These are phyloP conservation scores for Trichoderma atroviride DNA, from an alignment of 2,329 filamentous ascomycete genomes.

Conservation along the genomic window DNA sequence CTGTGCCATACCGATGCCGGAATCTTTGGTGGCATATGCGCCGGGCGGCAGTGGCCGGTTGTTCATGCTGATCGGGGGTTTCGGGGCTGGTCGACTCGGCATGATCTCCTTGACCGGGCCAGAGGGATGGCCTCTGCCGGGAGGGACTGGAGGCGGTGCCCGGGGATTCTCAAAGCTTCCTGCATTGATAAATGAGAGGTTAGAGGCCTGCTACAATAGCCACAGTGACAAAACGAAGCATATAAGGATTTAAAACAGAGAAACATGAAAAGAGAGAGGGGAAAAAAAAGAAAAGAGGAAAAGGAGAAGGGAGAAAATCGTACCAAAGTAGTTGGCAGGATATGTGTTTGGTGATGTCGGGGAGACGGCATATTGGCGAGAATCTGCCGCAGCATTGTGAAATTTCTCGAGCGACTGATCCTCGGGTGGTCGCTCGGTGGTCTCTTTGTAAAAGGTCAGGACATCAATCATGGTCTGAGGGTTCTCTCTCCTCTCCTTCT, in stretches of 20 bases:
- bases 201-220: constrained; percentile 49
- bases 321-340: constrained; percentile 58
- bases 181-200: constrained; percentile 70
- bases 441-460: constrained; percentile 96
- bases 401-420: constrained; percentile 96
- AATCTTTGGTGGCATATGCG: constrained; percentile 60
- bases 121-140: constrained; percentile 50
- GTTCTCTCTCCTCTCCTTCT: constrained; percentile 93
- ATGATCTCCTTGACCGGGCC: constrained; percentile 57
- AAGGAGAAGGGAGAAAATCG: constrained; percentile 37
- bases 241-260: not conserved
- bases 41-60: constrained; percentile 58
- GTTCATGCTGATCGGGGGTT: constrained; percentile 71
- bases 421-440: constrained; percentile 75
- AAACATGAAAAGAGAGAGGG: constrained; percentile 69
- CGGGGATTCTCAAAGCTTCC: constrained; percentile 97
- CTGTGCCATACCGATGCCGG: constrained; percentile 63
- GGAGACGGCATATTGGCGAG: constrained; percentile 48
- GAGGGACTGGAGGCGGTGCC: constrained; percentile 85
- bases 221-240: not conserved
- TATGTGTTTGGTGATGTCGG: constrained; percentile 57
- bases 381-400: constrained; percentile 72
- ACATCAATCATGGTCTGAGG: constrained; percentile 96
- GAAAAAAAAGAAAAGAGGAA: constrained; percentile 46
- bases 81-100: constrained; percentile 82